phyloP scores from a whole-genome alignment of 805 yeast species.

The Candida maesae region DNA sequence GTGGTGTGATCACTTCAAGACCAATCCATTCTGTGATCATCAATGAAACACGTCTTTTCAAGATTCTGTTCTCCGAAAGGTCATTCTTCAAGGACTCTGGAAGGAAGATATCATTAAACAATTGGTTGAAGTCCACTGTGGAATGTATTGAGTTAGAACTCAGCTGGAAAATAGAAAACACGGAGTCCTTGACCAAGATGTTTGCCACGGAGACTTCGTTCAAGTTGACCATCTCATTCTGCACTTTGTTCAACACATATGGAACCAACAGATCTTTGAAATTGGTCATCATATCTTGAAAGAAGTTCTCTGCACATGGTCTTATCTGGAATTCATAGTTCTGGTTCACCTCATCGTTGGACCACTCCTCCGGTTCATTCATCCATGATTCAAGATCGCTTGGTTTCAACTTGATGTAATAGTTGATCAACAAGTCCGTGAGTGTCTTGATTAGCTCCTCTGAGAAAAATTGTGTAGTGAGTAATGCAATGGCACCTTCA shows the following conservation, averaged over 20 bases:
- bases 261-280: conserved; percentile 55
- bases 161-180: conserved; percentile 77
- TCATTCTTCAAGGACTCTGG: conserved; percentile 51
- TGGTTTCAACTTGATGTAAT: conserved; percentile 73
- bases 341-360: conserved; percentile 69
- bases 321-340: conserved; percentile 83
- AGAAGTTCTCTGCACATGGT: conserved; percentile 84
- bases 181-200: conserved; percentile 70
- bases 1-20: conserved; percentile 52
- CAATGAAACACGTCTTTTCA: conserved; percentile 73
- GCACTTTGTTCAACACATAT: conserved; percentile 57
- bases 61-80: conserved; percentile 51
- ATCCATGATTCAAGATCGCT: conserved; percentile 79
- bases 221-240: conserved; percentile 33
- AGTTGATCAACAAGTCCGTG: conserved; percentile 62
- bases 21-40: conserved; percentile 80
- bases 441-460: conserved; percentile 52
- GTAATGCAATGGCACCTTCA: conserved; percentile 47
- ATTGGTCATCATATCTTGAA: conserved; percentile 63
- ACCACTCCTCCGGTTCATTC: conserved; percentile 90
- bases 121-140: conserved; percentile 62
- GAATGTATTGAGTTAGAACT: conserved; percentile 65
- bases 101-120: conserved; percentile 56
- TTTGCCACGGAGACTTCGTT: conserved; percentile 38
- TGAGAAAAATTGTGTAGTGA: conserved; percentile 56